Percentiles rank a stretch among this genome's conserved stretches.
These are phyloP conservation scores for Chlamydomonas asymmetrica DNA, from an alignment of 139 green algal species.

Conservation along the genomic window DNA sequence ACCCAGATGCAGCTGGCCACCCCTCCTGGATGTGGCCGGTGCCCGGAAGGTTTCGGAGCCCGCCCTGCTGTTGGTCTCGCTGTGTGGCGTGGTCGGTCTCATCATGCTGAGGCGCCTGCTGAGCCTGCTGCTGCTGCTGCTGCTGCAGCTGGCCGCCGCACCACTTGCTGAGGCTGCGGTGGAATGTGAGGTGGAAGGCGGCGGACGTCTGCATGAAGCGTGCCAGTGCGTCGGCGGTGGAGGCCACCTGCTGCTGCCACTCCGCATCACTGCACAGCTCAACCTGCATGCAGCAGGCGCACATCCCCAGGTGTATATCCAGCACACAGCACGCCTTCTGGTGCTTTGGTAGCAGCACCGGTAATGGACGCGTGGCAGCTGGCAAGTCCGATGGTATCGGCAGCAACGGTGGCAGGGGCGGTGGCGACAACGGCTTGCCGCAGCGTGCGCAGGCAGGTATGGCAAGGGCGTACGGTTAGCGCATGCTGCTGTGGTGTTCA, in stretches of 20 bases:
- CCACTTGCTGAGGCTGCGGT: too few species aligned
- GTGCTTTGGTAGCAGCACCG: not conserved
- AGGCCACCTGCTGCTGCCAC: slow-evolving; percentile 6
- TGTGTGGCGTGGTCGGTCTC: not conserved
- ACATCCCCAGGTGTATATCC: too few species aligned
- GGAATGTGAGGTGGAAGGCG: slow-evolving; percentile 17
- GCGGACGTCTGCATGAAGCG: not conserved
- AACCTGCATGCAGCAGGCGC: not conserved
- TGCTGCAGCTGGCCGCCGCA: not conserved
- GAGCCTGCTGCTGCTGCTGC: not conserved
- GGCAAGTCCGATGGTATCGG: not conserved
- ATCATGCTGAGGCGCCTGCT: not conserved
- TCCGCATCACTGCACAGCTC: slow-evolving; percentile 2
- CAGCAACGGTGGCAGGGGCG: not conserved
- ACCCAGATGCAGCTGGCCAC: too few species aligned
- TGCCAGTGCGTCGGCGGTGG: not conserved
- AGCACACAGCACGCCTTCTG: not conserved
- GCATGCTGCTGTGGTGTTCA: too few species aligned
- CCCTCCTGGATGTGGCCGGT: too few species aligned
- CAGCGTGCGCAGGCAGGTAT: too few species aligned
- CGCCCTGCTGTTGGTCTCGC: not conserved
- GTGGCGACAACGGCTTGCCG: not conserved
- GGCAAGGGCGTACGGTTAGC: too few species aligned
- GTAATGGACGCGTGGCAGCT: too few species aligned
- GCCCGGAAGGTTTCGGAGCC: slow-evolving; percentile 14